Conservation (phyloP, 345 rosid species). For the Toxicodendron radicans region DNA sequence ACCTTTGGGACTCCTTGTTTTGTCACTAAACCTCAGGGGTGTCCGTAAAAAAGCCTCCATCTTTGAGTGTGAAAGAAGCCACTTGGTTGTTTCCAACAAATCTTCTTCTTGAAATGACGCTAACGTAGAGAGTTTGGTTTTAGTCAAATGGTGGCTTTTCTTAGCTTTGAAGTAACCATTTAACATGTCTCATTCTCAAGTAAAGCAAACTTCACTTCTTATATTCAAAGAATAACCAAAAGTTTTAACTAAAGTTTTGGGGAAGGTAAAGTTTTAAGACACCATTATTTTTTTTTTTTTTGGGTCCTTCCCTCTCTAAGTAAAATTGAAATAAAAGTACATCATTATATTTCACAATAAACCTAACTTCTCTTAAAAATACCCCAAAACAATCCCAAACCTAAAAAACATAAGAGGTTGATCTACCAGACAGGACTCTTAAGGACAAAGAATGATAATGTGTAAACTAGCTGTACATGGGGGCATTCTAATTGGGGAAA, state of each 20-base stretch:
- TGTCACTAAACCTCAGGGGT: too few relatives aligned
- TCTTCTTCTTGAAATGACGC: too few relatives aligned
- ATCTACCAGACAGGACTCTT: constrained; percentile 2
- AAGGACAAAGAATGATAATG: constrained; percentile 43
- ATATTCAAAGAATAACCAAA: background rate
- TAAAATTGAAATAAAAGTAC: background rate
- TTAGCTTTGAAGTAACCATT: constrained; percentile 13
- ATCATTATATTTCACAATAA: background rate
- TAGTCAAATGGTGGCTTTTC: background rate
- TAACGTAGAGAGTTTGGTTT: too few relatives aligned
- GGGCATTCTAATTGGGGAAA: constrained; percentile 7
- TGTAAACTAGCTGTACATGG: constrained; percentile 34
- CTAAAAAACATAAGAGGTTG: background rate
- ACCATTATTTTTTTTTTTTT: background rate
- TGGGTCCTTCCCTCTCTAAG: background rate
- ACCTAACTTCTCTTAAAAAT: constrained; percentile 3
- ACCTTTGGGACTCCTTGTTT: too few relatives aligned
- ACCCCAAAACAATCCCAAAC: background rate
- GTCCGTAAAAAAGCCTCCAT: too few relatives aligned
- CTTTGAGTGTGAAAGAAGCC: too few relatives aligned
- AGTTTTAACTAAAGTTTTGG: background rate
- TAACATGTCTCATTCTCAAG: background rate
- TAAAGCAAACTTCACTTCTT: constrained; percentile 4
- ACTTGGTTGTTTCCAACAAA: too few relatives aligned
- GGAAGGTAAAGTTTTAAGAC: background rate